A percentile compares a stretch with the other conserved stretches of the same genome.
phyloP scores from a whole-genome alignment of 2,329 filamentous ascomycete species.

The Tothia fuscella region DNA sequence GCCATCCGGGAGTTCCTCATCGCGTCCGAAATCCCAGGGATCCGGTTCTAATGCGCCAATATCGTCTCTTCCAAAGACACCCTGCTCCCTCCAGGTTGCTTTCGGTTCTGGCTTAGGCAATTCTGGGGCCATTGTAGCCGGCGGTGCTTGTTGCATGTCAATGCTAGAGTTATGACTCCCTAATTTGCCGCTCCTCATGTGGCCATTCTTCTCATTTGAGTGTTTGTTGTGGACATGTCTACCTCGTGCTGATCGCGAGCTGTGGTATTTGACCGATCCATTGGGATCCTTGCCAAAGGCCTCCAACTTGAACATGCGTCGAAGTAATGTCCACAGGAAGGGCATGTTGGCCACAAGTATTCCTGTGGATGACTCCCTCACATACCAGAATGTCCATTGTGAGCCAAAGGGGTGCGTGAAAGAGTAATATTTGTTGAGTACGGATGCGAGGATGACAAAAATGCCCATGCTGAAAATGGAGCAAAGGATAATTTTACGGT shows the following conservation, averaged over 20 bases:
- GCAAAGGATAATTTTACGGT: slow-evolving; percentile 42
- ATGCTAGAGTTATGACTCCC: slow-evolving; percentile 8
- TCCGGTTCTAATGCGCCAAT: slow-evolving; percentile 5
- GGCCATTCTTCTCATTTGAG: not conserved
- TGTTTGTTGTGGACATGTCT: slow-evolving; percentile 4
- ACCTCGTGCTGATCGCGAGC: slow-evolving; percentile 9
- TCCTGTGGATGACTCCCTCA: slow-evolving; percentile 43
- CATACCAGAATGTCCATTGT: slow-evolving; percentile 49
- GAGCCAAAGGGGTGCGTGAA: slow-evolving; percentile 44
- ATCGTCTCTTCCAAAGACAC: slow-evolving; percentile 9
- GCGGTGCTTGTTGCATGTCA: slow-evolving; percentile 4
- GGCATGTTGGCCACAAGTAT: slow-evolving; percentile 50
- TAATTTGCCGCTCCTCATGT: slow-evolving; percentile 2
- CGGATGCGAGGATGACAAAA: slow-evolving; percentile 41
- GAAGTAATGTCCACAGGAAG: slow-evolving; percentile 46
- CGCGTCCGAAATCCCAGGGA: slow-evolving; percentile 5
- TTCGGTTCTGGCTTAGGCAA: not conserved
- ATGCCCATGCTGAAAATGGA: slow-evolving; percentile 44
- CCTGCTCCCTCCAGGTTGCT: slow-evolving; percentile 10
- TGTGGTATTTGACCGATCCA: slow-evolving; percentile 8
- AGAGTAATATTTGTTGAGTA: slow-evolving; percentile 51
- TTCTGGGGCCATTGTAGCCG: not conserved
- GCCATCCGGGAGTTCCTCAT: not conserved
- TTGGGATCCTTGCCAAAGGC: slow-evolving; percentile 18
- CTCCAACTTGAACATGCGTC: slow-evolving; percentile 31